A percentile compares a stretch with the other conserved stretches of the same genome.
Conservation (phyloP, 805 yeast genomes). For the Nakazawaea wyomingensis region DNA sequence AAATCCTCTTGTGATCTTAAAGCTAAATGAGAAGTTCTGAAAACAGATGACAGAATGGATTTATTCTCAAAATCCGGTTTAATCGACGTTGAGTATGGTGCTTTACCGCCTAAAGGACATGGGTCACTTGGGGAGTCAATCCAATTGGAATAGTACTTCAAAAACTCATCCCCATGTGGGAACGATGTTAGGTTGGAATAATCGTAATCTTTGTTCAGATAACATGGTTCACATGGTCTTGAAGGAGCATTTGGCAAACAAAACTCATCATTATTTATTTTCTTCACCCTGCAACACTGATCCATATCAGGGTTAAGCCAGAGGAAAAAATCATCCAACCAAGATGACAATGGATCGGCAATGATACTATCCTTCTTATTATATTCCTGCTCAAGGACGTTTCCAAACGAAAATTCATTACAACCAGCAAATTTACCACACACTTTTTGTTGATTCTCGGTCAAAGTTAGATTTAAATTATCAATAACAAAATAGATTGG, state of each 20-base stretch:
- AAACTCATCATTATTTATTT: slow-evolving; percentile 44
- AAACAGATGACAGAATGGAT: slow-evolving; percentile 51
- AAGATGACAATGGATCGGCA: slow-evolving; percentile 78
- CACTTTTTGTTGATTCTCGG: slow-evolving; percentile 61
- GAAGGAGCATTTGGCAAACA: slow-evolving; percentile 66
- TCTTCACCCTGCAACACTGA: slow-evolving; percentile 76
- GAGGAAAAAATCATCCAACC: slow-evolving; percentile 87
- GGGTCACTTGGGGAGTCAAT: slow-evolving; percentile 76
- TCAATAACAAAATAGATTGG: slow-evolving; percentile 85
- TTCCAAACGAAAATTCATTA: slow-evolving; percentile 69
- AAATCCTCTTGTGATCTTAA: slow-evolving; percentile 80
- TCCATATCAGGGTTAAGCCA: slow-evolving; percentile 85
- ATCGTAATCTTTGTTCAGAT: slow-evolving; percentile 45
- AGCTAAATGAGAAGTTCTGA: slow-evolving; percentile 77
- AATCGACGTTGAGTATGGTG: slow-evolving; percentile 72
- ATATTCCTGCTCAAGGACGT: slow-evolving; percentile 80
- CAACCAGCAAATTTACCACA: slow-evolving; percentile 91
- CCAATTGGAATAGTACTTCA: slow-evolving; percentile 75
- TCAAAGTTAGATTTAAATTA: slow-evolving; percentile 54
- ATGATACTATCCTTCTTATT: slow-evolving; percentile 65
- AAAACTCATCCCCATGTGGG: slow-evolving; percentile 67
- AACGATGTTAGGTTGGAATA: slow-evolving; percentile 81
- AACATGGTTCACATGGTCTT: slow-evolving; percentile 72
- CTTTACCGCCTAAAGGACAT: slow-evolving; percentile 94
- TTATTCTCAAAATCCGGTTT: slow-evolving; percentile 33